Base-by-base conservation (phyloP, 371 early-diverging fungal species). In the Ordospora pajunii region DNA sequence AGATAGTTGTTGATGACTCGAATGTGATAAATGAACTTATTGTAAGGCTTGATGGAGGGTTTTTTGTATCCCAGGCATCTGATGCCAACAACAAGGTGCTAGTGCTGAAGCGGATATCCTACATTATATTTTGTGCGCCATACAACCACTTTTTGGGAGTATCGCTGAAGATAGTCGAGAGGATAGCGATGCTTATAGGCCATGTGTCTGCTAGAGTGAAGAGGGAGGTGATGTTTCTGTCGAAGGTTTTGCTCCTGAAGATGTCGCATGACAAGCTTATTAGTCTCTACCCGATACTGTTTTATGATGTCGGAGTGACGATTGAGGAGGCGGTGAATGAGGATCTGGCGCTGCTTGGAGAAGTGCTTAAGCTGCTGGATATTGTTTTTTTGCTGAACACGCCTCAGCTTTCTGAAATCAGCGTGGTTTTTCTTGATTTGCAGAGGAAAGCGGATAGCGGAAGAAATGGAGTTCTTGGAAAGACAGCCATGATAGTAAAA, bases 51-150 rank as follows among this genome's bases (percentile, higher is more conserved):
- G 76, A 73, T 43, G 43, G 53, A 17, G 68, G 71, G 10, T 74
- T 78, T 32, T 81, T 81, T 68, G 75, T 81, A 23, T 68, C 73
- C 11, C 62, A 75, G 27, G 78, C 69, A 4, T 69, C 77, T 8
- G 78, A 81, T 67, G 72, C 75, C 5, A 53, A 67, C 27, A 58
- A 52, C 32, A 65, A 73, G 53, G 63, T 65, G n/a, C 23, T 63
- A 1, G 64, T 78, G 1, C 70, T 81, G 2, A 78, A 78, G 52
- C 67, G 81, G 52, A 49, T 81, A 27, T 64, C 78, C 5, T 78
- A 66, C 70, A 66, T 81, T 46, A 67, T 81, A 53, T 73, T 78
- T 12, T 52, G 49, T 53, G 75, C 67, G n/a, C 67, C 74, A 0
- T 67, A 58, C 23, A 71, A 53, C n/a, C 49, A 75, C 43, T 81